phyloP scores from a whole-genome alignment of 2,329 filamentous ascomycete genomes.

The Exophiala sideris region DNA sequence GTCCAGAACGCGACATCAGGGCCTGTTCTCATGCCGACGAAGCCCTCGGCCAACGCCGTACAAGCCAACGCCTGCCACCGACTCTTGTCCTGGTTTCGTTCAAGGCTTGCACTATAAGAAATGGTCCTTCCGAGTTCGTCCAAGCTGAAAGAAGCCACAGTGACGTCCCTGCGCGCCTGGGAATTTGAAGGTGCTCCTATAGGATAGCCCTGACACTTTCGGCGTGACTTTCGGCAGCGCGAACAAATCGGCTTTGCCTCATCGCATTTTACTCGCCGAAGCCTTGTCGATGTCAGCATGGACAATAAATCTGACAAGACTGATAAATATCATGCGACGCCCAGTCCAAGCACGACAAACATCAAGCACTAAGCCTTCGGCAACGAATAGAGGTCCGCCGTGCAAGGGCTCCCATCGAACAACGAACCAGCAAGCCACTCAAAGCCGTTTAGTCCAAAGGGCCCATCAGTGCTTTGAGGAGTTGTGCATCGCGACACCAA shows the following conservation, averaged over 20 bases:
- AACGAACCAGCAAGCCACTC: too few species aligned
- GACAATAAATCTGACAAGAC: too few species aligned
- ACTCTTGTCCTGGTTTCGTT: background rate
- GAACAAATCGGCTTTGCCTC: conserved; percentile 5
- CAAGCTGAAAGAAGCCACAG: background rate
- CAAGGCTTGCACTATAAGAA: too few species aligned
- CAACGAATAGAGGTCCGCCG: too few species aligned
- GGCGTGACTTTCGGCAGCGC: background rate
- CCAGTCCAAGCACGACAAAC: too few species aligned
- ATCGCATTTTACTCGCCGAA: conserved; percentile 9
- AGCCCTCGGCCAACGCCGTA: background rate
- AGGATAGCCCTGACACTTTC: conserved; percentile 4
- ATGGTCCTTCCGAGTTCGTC: background rate
- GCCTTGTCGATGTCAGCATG: background rate
- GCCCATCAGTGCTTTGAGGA: too few species aligned
- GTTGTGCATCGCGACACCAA: too few species aligned
- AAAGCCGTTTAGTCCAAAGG: too few species aligned
- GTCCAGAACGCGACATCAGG: background rate
- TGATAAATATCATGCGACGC: too few species aligned
- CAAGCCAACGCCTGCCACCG: conserved; percentile 5
- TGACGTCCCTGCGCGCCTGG: too few species aligned
- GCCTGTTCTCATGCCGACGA: background rate
- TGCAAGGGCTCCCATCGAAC: too few species aligned
- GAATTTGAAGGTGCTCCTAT: background rate
- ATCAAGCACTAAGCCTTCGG: too few species aligned